Base-by-base conservation (phyloP, 169 alveolate species). In the Plasmodium sp. region DNA sequence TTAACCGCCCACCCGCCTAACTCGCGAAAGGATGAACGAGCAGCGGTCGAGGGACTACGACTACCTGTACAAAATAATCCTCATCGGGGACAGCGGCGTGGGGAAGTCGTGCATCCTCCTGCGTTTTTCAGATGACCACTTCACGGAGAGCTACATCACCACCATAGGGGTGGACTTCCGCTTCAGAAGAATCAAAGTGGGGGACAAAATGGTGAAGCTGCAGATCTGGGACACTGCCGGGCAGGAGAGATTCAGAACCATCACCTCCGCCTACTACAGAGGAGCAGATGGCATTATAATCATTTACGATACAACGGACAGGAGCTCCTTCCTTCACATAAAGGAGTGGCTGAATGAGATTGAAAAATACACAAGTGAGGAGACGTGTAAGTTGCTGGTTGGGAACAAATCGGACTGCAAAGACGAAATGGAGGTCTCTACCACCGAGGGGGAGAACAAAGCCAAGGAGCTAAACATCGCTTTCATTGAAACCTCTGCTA, bases 171-270 rank as follows among this genome's bases (percentile, higher is more conserved):
- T 97, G 9, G 99, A 98, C 82, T 98, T 98, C 33, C 80, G 99
- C 82, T 97, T 99, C 58, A 97, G 99, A 83, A 98, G 99, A 62
- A 92, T 99, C 36, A 97, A 97, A 88, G 98, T 98, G 58, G 99
- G 97, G 73, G 99, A 98, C 0, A 97, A 97, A 74, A 94, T 97
- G 41, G 98, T 98, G 56, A 99, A 98, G 81, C 96, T 99, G 75
- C 99, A 99, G 97, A 98, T 99, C 96, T 98, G 99, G 99, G 99
- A 99, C 91, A 99, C 99, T 14, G 99, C 99, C 2, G 99, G 99
- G 31, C 99, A 99, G 95, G 99, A 99, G 94, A 96, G 99, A 39
- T 99, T 99, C 85, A 83, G 99, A 43, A 98, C 99, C 72, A 98
- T 99, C 33, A 98, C 99, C 1, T 97, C 98, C 71, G 98, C 99